Base-by-base conservation (phyloP, 805 yeast species). In the Sugiyamaella chiloensis region DNA sequence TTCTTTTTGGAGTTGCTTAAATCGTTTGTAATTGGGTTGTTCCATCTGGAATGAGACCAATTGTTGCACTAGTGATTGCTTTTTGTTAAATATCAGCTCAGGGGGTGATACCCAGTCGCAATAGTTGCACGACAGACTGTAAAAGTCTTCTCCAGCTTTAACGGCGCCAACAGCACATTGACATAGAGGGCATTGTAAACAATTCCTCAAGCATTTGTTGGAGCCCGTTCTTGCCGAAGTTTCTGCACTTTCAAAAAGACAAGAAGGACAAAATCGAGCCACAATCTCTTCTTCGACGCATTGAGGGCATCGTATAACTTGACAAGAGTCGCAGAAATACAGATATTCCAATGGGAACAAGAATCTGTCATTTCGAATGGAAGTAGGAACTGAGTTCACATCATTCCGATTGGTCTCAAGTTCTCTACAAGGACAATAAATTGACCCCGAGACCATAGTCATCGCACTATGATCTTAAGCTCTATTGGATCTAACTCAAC, bases 271-370 rank as follows among this genome's bases (percentile, higher is more conserved):
- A 51, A 46, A 69, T 46, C 62, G 49, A 24, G 59, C 47, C 5
- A 62, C 63, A 4, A 69, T 60, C 40, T 67, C 71, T 14, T 53
- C 56, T 14, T 58, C 61, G 1, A 66, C 60, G 47, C 74, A 69
- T 17, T 57, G 54, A 24, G 59, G 65, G 53, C 73, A 69, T 14
- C 70, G 50, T 11, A 67, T 36, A 7, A 67, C 52, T 19, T 46
- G 54, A 51, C 73, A 69, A n/a, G 47, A 47, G 21, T 58, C 62
- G 50, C 73, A 69, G 50, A 62, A 69, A 43, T 66, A 68, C 30
- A 69, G 58, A 39, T 51, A 43, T 47, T 59, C 60, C 4, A 64
- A 49, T 16, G 56, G 40, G 44, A 59, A 59, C 24, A 56, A 55
- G 19, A 64, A 55, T 17, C 39, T 41, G 12, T 52, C 40, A 37